These are phyloP conservation scores for Nicotiana tabacum DNA, from an alignment of 257 asterid genomes.

Conservation along the genomic window DNA sequence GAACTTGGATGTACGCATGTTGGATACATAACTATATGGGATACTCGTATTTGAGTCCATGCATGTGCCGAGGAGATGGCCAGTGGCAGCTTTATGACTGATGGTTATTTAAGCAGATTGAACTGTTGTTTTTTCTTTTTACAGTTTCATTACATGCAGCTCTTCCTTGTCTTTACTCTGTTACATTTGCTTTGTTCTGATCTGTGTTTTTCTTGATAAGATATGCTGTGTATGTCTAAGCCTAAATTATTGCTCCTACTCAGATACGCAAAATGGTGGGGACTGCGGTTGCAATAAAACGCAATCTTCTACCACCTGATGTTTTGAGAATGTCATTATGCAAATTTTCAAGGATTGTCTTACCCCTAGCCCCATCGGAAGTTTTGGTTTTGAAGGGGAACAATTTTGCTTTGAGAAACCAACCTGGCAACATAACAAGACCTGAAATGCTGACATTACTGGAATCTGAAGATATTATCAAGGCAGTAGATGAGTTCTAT, in stretches of 20 bases:
- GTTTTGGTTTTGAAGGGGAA: constrained; percentile 74
- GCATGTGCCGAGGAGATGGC: neutral
- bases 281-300: constrained; percentile 79
- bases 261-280: constrained; percentile 98
- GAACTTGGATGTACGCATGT: neutral
- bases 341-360: constrained; percentile 73
- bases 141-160: neutral
- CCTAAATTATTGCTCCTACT: constrained; percentile 1
- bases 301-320: constrained; percentile 69
- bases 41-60: neutral
- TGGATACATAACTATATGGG: neutral
- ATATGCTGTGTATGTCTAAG: neutral
- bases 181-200: neutral
- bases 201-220: neutral
- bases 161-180: neutral
- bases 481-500: constrained; percentile 60
- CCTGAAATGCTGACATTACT: constrained; percentile 77
- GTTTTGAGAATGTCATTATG: constrained; percentile 51
- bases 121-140: neutral
- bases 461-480: constrained; percentile 69
- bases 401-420: constrained; percentile 57
- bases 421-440: constrained; percentile 64
- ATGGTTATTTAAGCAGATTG: neutral
- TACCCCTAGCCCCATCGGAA: constrained; percentile 94
- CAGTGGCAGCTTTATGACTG: neutral